phyloP scores from a whole-genome alignment of 2,329 filamentous ascomycete species.

The Fusarium guadeloupense region DNA sequence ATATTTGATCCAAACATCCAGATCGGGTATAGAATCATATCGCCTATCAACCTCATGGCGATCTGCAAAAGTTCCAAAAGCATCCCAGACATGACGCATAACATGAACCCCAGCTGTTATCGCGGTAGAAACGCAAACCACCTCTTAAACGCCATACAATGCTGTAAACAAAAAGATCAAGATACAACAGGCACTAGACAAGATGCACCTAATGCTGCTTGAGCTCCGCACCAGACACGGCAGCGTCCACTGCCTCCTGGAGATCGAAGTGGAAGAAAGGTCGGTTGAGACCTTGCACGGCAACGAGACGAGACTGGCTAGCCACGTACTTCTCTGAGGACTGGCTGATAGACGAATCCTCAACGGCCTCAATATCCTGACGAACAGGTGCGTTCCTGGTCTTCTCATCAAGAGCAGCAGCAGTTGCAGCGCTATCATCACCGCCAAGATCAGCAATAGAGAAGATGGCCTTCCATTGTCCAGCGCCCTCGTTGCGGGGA shows the following conservation, averaged over 20 bases:
- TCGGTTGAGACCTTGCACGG: constrained; percentile 58
- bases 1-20: constrained; percentile 8
- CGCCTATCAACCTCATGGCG: constrained; percentile 14
- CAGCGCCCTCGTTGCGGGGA: constrained; percentile 40
- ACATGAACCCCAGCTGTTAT: neutral
- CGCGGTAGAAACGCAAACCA: neutral
- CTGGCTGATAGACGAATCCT: constrained; percentile 36
- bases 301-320: constrained; percentile 47
- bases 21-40: constrained; percentile 29
- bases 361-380: constrained; percentile 45
- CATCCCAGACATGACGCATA: neutral
- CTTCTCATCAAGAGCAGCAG: constrained; percentile 71
- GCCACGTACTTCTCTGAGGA: constrained; percentile 44
- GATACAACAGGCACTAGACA: neutral
- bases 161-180: constrained; percentile 3
- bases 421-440: constrained; percentile 65
- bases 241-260: constrained; percentile 58
- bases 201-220: constrained; percentile 38
- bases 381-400: constrained; percentile 34
- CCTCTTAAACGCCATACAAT: constrained; percentile 10
- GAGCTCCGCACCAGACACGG: constrained; percentile 49
- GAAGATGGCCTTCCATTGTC: constrained; percentile 79
- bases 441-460: constrained; percentile 88
- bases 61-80: constrained; percentile 5
- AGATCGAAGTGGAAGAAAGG: constrained; percentile 64